Evolutionary conservation across 2,329 filamentous ascomycete genomes (phyloP).

Genomic region (Colletotrichum costaricense): DNA sequence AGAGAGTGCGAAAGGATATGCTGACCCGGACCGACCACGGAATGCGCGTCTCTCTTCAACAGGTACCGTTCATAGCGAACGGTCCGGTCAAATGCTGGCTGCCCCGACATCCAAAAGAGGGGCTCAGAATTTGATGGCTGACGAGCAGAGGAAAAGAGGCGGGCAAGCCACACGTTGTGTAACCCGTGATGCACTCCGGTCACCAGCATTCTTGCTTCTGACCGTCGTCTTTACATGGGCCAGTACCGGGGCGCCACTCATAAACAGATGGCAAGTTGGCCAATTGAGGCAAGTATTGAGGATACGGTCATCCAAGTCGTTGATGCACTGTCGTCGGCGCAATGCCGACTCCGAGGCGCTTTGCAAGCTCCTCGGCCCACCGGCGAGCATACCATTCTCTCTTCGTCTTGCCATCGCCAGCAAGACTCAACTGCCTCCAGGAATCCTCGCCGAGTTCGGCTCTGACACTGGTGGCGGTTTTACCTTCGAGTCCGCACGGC

Average conservation of each 20-base stretch:
- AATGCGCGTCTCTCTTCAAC: not conserved
- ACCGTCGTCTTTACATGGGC: not conserved
- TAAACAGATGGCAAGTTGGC: not conserved
- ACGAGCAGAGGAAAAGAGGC: not conserved
- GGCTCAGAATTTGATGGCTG: not conserved
- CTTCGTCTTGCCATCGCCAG: not conserved
- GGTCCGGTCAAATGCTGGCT: not conserved
- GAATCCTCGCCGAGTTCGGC: slow-evolving; percentile 54
- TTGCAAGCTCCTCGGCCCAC: slow-evolving; percentile 32
- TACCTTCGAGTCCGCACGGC: slow-evolving; percentile 88
- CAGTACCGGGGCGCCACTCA: not conserved
- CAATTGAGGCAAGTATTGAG: not conserved
- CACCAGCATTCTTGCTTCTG: not conserved
- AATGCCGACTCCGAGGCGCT: slow-evolving; percentile 18
- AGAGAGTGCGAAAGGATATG: no score
- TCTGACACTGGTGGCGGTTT: slow-evolving; percentile 80
- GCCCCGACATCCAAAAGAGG: not conserved
- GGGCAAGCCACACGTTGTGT: not conserved
- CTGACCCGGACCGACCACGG: not conserved
- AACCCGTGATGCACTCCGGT: not conserved
- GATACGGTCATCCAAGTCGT: not conserved
- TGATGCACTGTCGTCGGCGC: slow-evolving; percentile 7
- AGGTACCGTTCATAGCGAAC: not conserved
- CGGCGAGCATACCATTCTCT: slow-evolving; percentile 22
- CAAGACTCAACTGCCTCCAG: slow-evolving; percentile 6